Conservation (phyloP, 768 basidiomycete genomes). For the Hericium coralloides region DNA sequence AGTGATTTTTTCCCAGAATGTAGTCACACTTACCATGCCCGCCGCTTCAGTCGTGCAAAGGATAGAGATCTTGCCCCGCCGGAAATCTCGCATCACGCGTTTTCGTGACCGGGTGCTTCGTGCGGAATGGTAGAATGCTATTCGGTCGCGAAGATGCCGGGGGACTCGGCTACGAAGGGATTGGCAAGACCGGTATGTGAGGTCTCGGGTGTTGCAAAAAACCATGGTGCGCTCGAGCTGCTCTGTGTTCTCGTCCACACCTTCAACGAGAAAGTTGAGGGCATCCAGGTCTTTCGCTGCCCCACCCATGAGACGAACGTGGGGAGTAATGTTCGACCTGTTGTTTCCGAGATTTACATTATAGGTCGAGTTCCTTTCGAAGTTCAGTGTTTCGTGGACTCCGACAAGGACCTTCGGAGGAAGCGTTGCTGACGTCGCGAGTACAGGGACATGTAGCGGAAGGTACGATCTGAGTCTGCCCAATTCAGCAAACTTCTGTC, state of each 20-base stretch:
- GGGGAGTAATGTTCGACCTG: neutral
- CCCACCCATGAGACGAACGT: neutral
- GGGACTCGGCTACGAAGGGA: neutral
- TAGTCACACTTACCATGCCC: neutral
- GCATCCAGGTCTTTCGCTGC: neutral
- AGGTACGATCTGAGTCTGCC: constrained; percentile 1
- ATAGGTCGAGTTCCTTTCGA: neutral
- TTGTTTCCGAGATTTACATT: neutral
- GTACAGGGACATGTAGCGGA: constrained; percentile 1
- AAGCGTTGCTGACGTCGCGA: constrained; percentile 9
- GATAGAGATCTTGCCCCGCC: no score
- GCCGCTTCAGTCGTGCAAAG: neutral
- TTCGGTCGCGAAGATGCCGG: neutral
- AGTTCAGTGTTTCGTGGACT: neutral
- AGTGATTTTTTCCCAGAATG: neutral
- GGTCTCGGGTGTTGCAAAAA: neutral
- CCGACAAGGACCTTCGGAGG: neutral
- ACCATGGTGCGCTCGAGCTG: neutral
- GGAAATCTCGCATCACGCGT: no score
- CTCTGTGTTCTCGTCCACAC: neutral
- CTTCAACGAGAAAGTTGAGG: neutral
- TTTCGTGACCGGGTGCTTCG: neutral
- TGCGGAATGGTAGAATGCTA: neutral
- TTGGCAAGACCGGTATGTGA: neutral
- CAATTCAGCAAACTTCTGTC: constrained; percentile 1